These are phyloP conservation scores for Nigrospora oryzae DNA, from an alignment of 2,329 filamentous ascomycete species.

Conservation along the genomic window DNA sequence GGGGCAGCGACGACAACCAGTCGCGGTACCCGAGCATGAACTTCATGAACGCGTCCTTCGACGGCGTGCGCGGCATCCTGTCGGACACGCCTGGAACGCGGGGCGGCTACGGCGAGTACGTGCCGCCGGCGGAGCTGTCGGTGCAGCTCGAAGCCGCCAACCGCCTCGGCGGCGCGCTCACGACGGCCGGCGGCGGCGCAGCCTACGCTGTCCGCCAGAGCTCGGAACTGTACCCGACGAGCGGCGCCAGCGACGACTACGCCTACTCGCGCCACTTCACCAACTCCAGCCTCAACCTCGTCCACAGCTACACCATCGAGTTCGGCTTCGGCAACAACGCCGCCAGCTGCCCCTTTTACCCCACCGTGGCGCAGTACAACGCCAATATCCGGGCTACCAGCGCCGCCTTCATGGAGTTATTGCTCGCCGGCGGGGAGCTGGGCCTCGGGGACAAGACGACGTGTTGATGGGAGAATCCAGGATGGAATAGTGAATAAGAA, in stretches of 20 bases:
- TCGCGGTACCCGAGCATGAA: constrained; percentile 33
- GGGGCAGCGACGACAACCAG: constrained; percentile 49
- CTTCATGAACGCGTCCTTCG: constrained; percentile 42
- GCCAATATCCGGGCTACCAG: constrained; percentile 33
- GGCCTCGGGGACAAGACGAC: not conserved
- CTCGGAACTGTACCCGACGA: constrained; percentile 35
- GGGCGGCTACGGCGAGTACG: constrained; percentile 35
- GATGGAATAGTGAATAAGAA: too few relatives aligned
- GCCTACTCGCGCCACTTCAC: constrained; percentile 33
- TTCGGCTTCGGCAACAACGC: constrained; percentile 31
- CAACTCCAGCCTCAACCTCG: constrained; percentile 22
- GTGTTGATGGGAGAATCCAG: not conserved
- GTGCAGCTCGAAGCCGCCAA: constrained; percentile 21
- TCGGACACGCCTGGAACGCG: constrained; percentile 23
- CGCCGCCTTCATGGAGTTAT: constrained; percentile 39
- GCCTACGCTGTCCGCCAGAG: constrained; percentile 27
- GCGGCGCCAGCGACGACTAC: constrained; percentile 37
- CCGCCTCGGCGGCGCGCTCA: constrained; percentile 28
- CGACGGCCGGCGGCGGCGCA: constrained; percentile 19
- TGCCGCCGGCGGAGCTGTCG: constrained; percentile 25
- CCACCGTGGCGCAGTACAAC: constrained; percentile 31
- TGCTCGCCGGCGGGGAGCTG: constrained; percentile 16
- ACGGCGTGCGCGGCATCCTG: constrained; percentile 39
- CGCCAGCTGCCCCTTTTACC: constrained; percentile 35
- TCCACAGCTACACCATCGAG: constrained; percentile 36